A percentile compares a stretch with the other conserved stretches of the same genome.
phyloP scores from a whole-genome alignment of 306 rosid species.

The Vachellia pachyceras region DNA sequence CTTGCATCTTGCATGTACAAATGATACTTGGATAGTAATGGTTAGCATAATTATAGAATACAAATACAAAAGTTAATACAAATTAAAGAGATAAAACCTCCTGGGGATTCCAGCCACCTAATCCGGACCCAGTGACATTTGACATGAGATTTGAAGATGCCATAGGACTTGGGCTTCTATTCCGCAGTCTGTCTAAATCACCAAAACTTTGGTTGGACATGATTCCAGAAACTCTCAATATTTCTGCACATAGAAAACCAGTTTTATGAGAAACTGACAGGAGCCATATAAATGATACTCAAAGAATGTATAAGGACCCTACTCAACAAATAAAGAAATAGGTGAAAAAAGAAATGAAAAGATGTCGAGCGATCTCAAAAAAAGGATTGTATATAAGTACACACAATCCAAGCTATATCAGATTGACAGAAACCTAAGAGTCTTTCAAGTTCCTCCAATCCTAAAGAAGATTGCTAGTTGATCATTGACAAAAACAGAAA shows the following conservation, averaged over 20 bases:
- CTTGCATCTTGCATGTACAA: constrained; percentile 1
- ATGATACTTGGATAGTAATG: not conserved
- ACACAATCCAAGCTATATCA: constrained; percentile 4
- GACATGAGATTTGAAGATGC: constrained; percentile 89
- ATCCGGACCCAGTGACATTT: constrained; percentile 77
- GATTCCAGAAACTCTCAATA: constrained; percentile 92
- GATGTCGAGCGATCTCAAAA: not conserved
- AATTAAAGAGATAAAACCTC: constrained; percentile 62
- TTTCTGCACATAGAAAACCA: constrained; percentile 70
- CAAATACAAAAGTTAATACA: constrained; percentile 15
- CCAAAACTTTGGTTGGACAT: constrained; percentile 98
- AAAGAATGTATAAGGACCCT: constrained; percentile 6
- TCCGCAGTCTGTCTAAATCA: constrained; percentile 93
- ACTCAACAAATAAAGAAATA: not conserved
- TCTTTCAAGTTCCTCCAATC: constrained; percentile 18
- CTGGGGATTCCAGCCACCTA: constrained; percentile 92
- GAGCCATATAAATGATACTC: constrained; percentile 10
- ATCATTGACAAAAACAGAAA: not conserved
- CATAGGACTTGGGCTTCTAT: constrained; percentile 99
- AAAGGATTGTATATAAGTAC: not conserved
- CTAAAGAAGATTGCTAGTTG: constrained; percentile 7
- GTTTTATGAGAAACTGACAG: constrained; percentile 40
- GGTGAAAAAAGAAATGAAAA: constrained; percentile 11
- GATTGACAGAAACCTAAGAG: not conserved
- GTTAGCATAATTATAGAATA: constrained; percentile 19